Percentiles rank a stretch among this genome's conserved stretches.
Evolutionary conservation across 2,329 filamentous ascomycete species (phyloP).

Genomic region (Hypocreales sp.): DNA sequence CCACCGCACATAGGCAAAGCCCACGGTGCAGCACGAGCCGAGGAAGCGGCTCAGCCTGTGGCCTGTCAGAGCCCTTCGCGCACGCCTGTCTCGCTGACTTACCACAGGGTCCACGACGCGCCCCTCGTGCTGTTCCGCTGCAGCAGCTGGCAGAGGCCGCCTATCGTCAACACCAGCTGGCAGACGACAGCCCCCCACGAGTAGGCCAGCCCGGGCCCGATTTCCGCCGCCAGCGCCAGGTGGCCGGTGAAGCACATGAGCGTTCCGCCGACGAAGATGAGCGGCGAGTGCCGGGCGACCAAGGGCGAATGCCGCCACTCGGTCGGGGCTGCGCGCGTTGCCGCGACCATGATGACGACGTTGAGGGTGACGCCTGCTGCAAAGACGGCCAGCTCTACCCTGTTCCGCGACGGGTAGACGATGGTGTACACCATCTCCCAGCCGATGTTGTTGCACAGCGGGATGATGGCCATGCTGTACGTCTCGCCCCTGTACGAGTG

Average conservation of each 20-base stretch:
- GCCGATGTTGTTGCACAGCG: slow-evolving; percentile 6
- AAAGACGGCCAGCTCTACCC: slow-evolving; percentile 4
- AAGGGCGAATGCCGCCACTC: slow-evolving; percentile 5
- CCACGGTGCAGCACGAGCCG: slow-evolving; percentile 5
- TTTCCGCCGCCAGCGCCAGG: slow-evolving; percentile 5
- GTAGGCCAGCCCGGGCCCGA: slow-evolving; percentile 5
- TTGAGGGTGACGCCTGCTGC: slow-evolving; percentile 3
- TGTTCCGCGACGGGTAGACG: slow-evolving; percentile 4
- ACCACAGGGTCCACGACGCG: slow-evolving; percentile 5
- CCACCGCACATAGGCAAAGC: slow-evolving; percentile 4
- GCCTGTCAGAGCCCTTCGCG: too few species aligned
- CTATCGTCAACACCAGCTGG: slow-evolving; percentile 4
- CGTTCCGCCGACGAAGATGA: slow-evolving; percentile 3
- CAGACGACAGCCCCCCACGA: slow-evolving; percentile 6
- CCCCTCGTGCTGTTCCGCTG: slow-evolving; percentile 5
- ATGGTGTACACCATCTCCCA: slow-evolving; percentile 5
- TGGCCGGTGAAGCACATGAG: slow-evolving; percentile 5
- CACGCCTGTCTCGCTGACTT: too few species aligned
- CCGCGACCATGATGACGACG: slow-evolving; percentile 4
- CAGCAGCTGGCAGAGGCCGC: slow-evolving; percentile 5
- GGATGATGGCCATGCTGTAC: slow-evolving; percentile 6
- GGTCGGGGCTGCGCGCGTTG: slow-evolving; percentile 3
- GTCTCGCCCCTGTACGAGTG: slow-evolving; percentile 3
- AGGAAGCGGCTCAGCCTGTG: slow-evolving; percentile 5
- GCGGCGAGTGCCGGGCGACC: slow-evolving; percentile 3